Percentiles rank a stretch among this genome's conserved stretches.
These are phyloP conservation scores for Erigeron canadensis DNA, from an alignment of 129 eudicot genomes.

Conservation along the genomic window DNA sequence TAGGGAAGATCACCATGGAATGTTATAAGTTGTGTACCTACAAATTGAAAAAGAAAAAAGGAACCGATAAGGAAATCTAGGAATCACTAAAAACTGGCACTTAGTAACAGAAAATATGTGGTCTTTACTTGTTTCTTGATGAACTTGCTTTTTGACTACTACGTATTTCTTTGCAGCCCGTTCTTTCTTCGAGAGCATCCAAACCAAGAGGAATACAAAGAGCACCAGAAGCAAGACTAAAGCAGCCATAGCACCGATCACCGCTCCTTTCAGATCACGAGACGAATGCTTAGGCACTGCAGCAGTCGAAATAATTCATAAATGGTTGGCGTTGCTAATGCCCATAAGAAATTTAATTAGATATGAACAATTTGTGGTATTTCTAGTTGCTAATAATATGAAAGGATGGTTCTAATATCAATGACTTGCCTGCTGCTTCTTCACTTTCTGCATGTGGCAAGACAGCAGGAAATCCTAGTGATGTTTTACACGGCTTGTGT, in stretches of 20 bases:
- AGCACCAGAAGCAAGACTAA: conserved; percentile 54
- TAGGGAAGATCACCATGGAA: conserved; percentile 98
- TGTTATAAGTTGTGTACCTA: conserved; percentile 87
- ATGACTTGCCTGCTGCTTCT: conserved; percentile 66
- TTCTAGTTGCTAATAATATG: neutral
- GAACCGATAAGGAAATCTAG: neutral
- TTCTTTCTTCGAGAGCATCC: conserved; percentile 78
- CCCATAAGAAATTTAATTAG: neutral
- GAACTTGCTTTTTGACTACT: conserved; percentile 84
- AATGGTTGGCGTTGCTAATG: neutral
- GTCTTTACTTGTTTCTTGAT: conserved; percentile 67
- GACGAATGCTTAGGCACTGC: conserved; percentile 81
- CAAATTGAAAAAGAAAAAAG: conserved; percentile 1
- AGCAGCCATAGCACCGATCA: conserved; percentile 56
- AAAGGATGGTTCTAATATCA: neutral
- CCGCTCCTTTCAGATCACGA: conserved; percentile 55
- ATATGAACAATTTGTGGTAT: neutral
- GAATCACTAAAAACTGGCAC: neutral
- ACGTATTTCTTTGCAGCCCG: conserved; percentile 78
- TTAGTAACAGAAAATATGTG: neutral
- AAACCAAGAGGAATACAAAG: conserved; percentile 61
- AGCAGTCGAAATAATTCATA: conserved; percentile 8
- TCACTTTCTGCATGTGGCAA: conserved; percentile 92
- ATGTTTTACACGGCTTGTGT: conserved; percentile 80
- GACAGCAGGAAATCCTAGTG: conserved; percentile 94